Percentiles rank a stretch among this genome's conserved stretches.
Evolutionary conservation across 2,329 filamentous ascomycete genomes (phyloP).

Genomic region (Sclerotinia trifoliorum): DNA sequence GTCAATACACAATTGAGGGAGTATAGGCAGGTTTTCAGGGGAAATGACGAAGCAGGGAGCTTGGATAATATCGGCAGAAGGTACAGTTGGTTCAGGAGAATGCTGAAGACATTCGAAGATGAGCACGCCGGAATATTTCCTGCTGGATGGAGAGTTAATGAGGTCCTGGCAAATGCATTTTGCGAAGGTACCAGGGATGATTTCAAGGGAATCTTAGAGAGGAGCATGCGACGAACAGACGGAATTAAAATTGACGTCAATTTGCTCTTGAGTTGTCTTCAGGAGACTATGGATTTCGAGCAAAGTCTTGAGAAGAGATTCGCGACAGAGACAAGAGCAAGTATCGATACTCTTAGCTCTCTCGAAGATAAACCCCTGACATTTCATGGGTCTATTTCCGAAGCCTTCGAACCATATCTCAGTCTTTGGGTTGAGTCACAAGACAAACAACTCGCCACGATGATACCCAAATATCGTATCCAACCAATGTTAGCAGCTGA

Average conservation of each 20-base stretch:
- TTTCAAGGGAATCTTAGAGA: constrained; percentile 88
- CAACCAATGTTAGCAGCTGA: constrained; percentile 78
- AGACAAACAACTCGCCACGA: constrained; percentile 77
- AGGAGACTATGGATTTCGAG: constrained; percentile 96
- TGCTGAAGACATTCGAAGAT: constrained; percentile 92
- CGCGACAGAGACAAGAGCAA: constrained; percentile 67
- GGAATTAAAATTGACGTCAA: constrained; percentile 86
- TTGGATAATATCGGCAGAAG: constrained; percentile 93
- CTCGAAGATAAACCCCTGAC: constrained; percentile 71
- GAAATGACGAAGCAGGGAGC: constrained; percentile 93
- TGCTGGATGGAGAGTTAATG: constrained; percentile 81
- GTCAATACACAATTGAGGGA: constrained; percentile 95
- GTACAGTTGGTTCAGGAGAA: constrained; percentile 95
- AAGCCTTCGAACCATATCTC: constrained; percentile 95
- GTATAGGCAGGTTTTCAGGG: constrained; percentile 92
- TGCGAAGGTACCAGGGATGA: constrained; percentile 95
- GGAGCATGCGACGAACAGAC: constrained; percentile 75
- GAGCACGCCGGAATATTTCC: constrained; percentile 91
- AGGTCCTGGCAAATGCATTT: constrained; percentile 85
- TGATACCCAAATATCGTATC: constrained; percentile 84
- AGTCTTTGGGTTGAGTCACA: constrained; percentile 97
- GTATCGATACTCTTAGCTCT: constrained; percentile 85
- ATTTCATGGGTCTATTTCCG: constrained; percentile 89
- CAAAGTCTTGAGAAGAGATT: constrained; percentile 86
- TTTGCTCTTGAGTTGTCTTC: constrained; percentile 80